Evolutionary conservation across 129 eudicot species (phyloP), one percentile per base, ranked within the genome.

Genomic region (Silybum marianum): DNA sequence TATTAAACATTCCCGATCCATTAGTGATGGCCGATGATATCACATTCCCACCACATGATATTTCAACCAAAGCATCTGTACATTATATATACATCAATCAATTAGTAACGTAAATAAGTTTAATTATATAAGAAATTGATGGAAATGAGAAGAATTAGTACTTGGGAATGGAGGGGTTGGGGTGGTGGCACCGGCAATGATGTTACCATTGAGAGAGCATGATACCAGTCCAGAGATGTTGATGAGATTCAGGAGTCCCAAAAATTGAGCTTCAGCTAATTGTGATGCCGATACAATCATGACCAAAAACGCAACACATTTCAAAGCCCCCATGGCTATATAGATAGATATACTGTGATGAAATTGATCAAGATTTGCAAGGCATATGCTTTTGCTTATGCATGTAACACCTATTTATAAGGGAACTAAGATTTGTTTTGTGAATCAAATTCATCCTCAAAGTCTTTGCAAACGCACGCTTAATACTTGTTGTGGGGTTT

Each of bases 31-130:
- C 40, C 2, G 86, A 77, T 7, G 82, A 34, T 60, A 83, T 42
- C 54, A 78, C 83, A 72, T 83, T 83, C 46, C 83, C 83, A 22
- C 86, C 83, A 78, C 86, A 83, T 5, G 74, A 26, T 44, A 83
- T 23, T 77, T 78, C 75, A 21, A 83, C 79, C 18, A 77, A 67
- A 19, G 86, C 86, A 71, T 83, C 83, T 83, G 76, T 7, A 72
- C 5, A 62, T n/a, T 4, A 54, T 54, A 54, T 54, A 54, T 6
- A 38, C 21, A 13, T 51, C n/a, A 13, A 46, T 13, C 1, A 48
- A 48, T 48, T 14, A 48, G n/a, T 48, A 48, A 46, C 2, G 3
- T 0, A 48, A 14, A 7, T 13, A 14, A 48, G 6, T 2, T 48
- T 48, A 12, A 48, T 14, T 13, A 18, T 54, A 58, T 51, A 58